These are phyloP conservation scores for Saccharomyces hybrid DNA, from an alignment of 1,139 yeast genomes.

Conservation along the genomic window DNA sequence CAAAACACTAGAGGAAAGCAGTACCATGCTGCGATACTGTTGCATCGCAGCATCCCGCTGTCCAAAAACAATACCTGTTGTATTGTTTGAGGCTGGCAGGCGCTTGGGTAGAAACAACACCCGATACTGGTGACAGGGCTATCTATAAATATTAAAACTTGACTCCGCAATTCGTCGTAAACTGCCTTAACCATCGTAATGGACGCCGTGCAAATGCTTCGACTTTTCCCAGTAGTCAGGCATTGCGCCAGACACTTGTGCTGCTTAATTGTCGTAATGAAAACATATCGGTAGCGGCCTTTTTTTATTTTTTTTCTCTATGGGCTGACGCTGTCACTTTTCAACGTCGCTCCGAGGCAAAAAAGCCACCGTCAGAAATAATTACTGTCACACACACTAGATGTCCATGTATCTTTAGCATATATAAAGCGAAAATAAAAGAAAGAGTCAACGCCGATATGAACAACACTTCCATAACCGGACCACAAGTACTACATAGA, in stretches of 20 bases:
- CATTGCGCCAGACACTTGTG: neutral
- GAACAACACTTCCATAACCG: neutral
- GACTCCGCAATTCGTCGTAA: neutral
- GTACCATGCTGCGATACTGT: neutral
- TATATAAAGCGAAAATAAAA: neutral
- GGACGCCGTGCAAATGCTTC: neutral
- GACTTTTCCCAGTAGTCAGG: neutral
- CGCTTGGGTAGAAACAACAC: neutral
- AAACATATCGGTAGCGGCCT: neutral
- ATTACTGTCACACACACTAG: neutral
- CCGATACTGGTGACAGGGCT: neutral
- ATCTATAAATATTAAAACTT: neutral
- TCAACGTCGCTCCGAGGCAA: slow-evolving; percentile 1
- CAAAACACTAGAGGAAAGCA: neutral
- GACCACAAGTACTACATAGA: neutral
- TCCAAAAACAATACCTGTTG: neutral
- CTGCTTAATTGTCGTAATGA: neutral
- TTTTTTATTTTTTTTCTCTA: neutral
- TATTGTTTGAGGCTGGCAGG: neutral
- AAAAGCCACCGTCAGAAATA: neutral
- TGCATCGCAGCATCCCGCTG: neutral
- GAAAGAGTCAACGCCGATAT: neutral
- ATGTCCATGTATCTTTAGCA: neutral
- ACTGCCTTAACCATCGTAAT: neutral
- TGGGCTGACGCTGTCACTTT: slow-evolving; percentile 1